These are phyloP conservation scores for Biancaea sappan DNA, from an alignment of 306 rosid genomes.

Conservation along the genomic window DNA sequence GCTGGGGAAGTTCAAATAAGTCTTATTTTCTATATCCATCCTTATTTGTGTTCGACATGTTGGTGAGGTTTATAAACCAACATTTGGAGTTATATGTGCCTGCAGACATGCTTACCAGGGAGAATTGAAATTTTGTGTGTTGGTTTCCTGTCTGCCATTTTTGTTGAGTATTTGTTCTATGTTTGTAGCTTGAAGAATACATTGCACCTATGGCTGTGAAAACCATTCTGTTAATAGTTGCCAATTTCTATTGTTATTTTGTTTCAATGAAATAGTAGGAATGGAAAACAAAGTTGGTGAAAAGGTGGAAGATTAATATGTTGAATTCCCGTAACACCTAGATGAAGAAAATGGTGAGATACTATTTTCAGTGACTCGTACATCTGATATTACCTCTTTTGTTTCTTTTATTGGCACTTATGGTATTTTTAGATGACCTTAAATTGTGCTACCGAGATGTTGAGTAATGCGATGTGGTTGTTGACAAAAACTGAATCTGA, in stretches of 20 bases:
- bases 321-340: background rate
- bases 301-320: background rate
- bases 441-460: background rate
- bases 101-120: background rate
- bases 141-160: background rate
- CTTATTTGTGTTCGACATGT: background rate
- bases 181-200: background rate
- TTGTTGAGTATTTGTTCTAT: background rate
- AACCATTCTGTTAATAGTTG: background rate
- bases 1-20: slow-evolving; percentile 22
- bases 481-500: background rate
- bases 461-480: background rate
- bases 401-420: background rate
- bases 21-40: background rate
- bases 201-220: background rate
- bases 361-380: background rate
- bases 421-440: background rate
- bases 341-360: background rate
- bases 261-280: background rate
- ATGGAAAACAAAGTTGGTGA: background rate
- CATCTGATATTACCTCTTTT: background rate
- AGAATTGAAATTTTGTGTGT: background rate
- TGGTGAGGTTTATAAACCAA: background rate
- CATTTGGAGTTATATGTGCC: background rate
- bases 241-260: background rate